Base-by-base conservation (phyloP, 2,329 filamentous ascomycete species). In the Aureobasidium sp. region DNA sequence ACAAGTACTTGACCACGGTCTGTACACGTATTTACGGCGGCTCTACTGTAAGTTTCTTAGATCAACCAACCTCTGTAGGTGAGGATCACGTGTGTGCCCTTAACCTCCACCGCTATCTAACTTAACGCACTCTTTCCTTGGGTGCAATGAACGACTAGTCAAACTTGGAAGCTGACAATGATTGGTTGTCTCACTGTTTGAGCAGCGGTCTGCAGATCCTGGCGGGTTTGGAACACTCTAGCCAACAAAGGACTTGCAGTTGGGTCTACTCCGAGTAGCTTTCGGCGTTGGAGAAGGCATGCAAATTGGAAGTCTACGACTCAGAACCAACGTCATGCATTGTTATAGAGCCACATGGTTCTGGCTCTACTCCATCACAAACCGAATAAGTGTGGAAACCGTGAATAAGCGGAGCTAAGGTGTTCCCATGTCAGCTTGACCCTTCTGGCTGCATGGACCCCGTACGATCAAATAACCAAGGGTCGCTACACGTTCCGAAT, bases 401-500 rank as follows among this genome's bases (percentile, higher is more conserved):
- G 20, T 20, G 20, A 20, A 20, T 20, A 20, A 20, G 20, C 20
- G 20, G 20, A 20, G 20, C 20, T 20, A 20, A 20, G 20, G 20
- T 13, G 27, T 44, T 34, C 36, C 6, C 17, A 27, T 26, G 32
- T 34, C 42, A 9, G 17, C 26, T 47, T 27, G 39, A 27, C 8
- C 27, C 37, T 29, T n/a, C 55, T 47, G 41, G 9, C 23, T 58
- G 42, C 42, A 37, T 57, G 55, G 12, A 15, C 37, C 8, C 12
- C 32, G 29, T 23, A 10, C 13, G 42, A 13, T 47, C 32, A 7
- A 47, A 20, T 8, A n/a, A 42, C 20, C n/a, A 20, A n/a, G 20
- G 53, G 39, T 17, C 41, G 37, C 42, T 37, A 37, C 41, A 47
- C 37, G 55, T 58, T 58, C 55, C 55, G 32, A 58, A 58, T 47